Base-by-base conservation (phyloP, 441 rosid species). In the Theobroma grandiflorum region DNA sequence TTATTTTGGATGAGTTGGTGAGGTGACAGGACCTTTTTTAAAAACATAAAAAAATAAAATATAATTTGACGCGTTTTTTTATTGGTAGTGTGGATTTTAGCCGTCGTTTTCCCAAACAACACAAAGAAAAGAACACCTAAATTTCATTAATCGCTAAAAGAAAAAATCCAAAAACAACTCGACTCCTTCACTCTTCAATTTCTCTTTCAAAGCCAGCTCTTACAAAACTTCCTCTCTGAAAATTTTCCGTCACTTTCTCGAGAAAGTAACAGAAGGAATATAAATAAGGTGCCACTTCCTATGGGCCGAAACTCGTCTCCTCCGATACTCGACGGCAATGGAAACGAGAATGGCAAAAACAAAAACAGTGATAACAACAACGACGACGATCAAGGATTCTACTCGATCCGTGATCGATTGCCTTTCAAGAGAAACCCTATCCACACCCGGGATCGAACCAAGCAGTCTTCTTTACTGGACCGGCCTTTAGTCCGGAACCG, bases 371-470 rank as follows among this genome's bases (percentile, higher is more conserved):
- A 71, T 37, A 75, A 38, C 75, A 84, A 37, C 80, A 77, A 70
- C 69, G 80, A 49, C 68, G 80, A 68, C 45, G 94, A 88, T 67
- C 75, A 76, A 49, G 86, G 84, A 66, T 72, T 84, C 20, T 85
- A 81, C 82, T 89, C 94, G 83, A 87, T 92, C 80, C 91, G 98
- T 8, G 98, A 87, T 82, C 94, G 98, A 9, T 83, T 90, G 80
- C 95, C 79, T 40, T 82, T 90, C 67, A 94, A 92, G 81, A 82
- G 97, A 18, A 91, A 85, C 79, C 80, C 94, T 4, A 88, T 72
- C 78, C 85, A 80, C 5, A 73, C 20, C 22, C 83, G 81, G 75
- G 91, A 88, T 80, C 89, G 89, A 78, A 67, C 77, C 86, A 85
- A 77, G 79, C 73, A 81, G 43, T 64, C 62, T 68, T 78, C 71